These are phyloP conservation scores for Apophysomyces sp. DNA, from an alignment of 371 early-diverging fungal species.

Conservation along the genomic window DNA sequence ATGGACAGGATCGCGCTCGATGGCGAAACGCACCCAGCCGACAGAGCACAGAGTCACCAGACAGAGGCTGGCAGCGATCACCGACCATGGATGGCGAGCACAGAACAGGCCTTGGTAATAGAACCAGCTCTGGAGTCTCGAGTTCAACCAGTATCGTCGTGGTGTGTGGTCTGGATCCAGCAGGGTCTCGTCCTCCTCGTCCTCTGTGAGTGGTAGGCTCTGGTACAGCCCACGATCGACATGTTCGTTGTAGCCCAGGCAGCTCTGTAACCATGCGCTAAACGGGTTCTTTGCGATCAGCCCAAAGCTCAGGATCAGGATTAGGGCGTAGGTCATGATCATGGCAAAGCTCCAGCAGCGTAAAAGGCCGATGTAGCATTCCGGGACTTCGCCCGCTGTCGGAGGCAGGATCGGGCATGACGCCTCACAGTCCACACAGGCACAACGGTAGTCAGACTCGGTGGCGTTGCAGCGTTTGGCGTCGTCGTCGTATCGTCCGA, in stretches of 20 bases:
- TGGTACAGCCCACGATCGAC: background rate
- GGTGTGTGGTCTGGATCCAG: slow-evolving; percentile 61
- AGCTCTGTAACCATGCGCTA: slow-evolving; percentile 14
- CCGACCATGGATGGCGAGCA: slow-evolving; percentile 61
- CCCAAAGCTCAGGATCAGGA: slow-evolving; percentile 30
- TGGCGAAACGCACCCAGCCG: slow-evolving; percentile 58
- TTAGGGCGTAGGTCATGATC: slow-evolving; percentile 46
- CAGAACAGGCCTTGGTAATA: slow-evolving; percentile 66
- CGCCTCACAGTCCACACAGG: slow-evolving; percentile 72
- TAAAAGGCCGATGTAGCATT: slow-evolving; percentile 50
- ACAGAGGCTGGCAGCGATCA: slow-evolving; percentile 45
- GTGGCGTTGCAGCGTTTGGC: slow-evolving; percentile 61
- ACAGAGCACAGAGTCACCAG: slow-evolving; percentile 51
- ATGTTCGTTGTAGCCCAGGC: slow-evolving; percentile 7
- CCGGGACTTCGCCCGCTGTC: slow-evolving; percentile 45
- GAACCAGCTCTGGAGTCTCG: slow-evolving; percentile 62
- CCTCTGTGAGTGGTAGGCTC: slow-evolving; percentile 21
- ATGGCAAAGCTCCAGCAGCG: slow-evolving; percentile 64
- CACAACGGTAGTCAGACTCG: slow-evolving; percentile 59
- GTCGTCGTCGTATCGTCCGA: slow-evolving; percentile 37
- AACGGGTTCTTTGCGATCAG: slow-evolving; percentile 26
- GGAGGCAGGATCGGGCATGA: slow-evolving; percentile 61
- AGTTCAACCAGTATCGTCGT: slow-evolving; percentile 61
- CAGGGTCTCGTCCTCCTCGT: slow-evolving; percentile 38
- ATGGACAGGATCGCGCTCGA: slow-evolving; percentile 67